A percentile compares a stretch with the other conserved stretches of the same genome.
phyloP scores from a whole-genome alignment of 106 monocot genomes.

The Acorus gramineus region DNA sequence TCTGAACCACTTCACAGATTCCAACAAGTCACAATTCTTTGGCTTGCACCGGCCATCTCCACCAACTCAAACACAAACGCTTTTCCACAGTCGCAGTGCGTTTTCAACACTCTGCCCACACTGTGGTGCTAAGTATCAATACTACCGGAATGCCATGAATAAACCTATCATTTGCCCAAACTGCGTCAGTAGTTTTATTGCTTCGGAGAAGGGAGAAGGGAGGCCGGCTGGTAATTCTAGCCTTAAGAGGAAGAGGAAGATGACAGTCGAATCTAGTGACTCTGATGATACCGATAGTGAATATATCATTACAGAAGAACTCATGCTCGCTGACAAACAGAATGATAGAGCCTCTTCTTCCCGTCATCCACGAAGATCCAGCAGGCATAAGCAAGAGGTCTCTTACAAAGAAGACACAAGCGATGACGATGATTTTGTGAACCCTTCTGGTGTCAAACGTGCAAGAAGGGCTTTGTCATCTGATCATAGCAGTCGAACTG shows the following conservation, averaged over 20 bases:
- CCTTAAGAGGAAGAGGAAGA: constrained; percentile 30
- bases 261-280: constrained; percentile 22
- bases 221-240: constrained; percentile 16
- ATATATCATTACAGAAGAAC: constrained; percentile 11
- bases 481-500: constrained; percentile 6
- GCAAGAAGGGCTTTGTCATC: constrained; percentile 8
- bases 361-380: constrained; percentile 34
- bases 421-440: constrained; percentile 31
- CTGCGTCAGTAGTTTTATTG: constrained; percentile 7
- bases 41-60: constrained; percentile 6
- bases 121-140: constrained; percentile 52
- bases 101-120: constrained; percentile 60
- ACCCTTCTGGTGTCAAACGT: constrained; percentile 2
- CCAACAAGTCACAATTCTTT: neutral
- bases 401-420: constrained; percentile 33
- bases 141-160: constrained; percentile 35
- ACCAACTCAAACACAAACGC: no score
- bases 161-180: constrained; percentile 15
- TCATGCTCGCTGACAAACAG: constrained; percentile 7
- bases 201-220: constrained; percentile 1
- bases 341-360: constrained; percentile 2
- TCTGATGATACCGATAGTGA: constrained; percentile 19
- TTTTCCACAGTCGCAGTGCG: constrained; percentile 1
- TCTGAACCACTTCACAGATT: neutral
- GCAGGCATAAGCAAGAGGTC: constrained; percentile 41